Evolutionary conservation across 148 eudicot genomes (phyloP).

Genomic region (Rhododendron ovatum): DNA sequence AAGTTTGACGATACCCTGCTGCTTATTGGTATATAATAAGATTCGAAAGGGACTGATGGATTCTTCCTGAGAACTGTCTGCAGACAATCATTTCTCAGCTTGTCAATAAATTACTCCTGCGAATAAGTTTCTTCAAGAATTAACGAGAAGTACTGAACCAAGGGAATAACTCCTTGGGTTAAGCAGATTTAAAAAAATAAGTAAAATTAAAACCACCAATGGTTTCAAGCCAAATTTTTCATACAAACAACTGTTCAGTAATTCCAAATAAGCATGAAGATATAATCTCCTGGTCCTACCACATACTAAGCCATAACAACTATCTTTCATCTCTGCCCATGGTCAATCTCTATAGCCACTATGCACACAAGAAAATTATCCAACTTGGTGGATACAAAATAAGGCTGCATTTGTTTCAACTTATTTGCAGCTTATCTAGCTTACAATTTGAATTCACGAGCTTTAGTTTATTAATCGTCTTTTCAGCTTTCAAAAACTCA

Average conservation of each 20-base stretch:
- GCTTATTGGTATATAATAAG: constrained; percentile 58
- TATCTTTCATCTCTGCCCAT: background rate
- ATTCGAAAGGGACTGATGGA: constrained; percentile 61
- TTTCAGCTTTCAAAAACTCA: background rate
- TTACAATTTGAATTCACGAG: background rate
- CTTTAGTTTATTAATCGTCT: background rate
- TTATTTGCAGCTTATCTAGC: background rate
- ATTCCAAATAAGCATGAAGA: background rate
- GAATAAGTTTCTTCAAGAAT: constrained; percentile 24
- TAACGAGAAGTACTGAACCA: constrained; percentile 12
- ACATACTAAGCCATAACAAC: background rate
- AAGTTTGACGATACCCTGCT: constrained; percentile 34
- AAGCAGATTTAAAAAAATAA: background rate
- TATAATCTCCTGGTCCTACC: background rate
- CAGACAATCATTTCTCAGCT: constrained; percentile 39
- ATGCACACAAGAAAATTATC: constrained; percentile 4
- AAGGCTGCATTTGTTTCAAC: background rate
- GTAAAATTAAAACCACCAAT: background rate
- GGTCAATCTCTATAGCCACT: background rate
- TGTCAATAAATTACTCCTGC: constrained; percentile 38
- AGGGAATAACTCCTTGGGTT: background rate
- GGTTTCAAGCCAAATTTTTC: background rate
- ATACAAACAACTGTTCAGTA: background rate
- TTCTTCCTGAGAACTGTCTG: constrained; percentile 74
- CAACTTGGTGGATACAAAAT: background rate